These are phyloP conservation scores for Sphagnum tenellum DNA, from an alignment of 225 moss, liverwort and hornwort genomes.

Conservation along the genomic window DNA sequence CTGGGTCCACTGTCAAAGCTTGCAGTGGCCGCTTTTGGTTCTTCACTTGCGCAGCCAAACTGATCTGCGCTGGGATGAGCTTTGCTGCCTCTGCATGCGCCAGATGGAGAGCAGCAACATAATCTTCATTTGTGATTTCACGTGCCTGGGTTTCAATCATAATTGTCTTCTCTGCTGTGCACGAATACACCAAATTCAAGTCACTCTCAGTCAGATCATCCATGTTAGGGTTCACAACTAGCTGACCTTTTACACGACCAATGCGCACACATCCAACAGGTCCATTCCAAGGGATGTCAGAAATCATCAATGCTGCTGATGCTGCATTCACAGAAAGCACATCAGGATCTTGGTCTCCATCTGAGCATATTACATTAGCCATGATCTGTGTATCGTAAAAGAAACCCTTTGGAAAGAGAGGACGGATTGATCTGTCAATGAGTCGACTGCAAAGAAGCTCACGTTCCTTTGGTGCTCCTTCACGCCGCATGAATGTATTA, in stretches of 20 bases:
- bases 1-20: conserved; percentile 46
- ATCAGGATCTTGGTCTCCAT: conserved; percentile 95
- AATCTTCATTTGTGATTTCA: conserved; percentile 83
- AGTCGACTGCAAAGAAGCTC: conserved; percentile 87
- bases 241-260: conserved; percentile 64
- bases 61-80: conserved; percentile 68
- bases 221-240: conserved; percentile 86
- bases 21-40: conserved; percentile 61
- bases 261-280: conserved; percentile 87
- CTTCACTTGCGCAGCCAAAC: conserved; percentile 62
- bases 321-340: conserved; percentile 91
- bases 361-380: conserved; percentile 85
- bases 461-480: conserved; percentile 86
- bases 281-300: conserved; percentile 92
- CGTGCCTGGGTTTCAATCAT: conserved; percentile 98
- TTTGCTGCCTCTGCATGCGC: conserved; percentile 82
- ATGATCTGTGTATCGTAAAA: conserved; percentile 92
- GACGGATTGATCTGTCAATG: conserved; percentile 80
- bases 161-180: conserved; percentile 69
- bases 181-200: conserved; percentile 87
- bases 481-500: conserved; percentile 87
- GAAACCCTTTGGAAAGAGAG: conserved; percentile 78
- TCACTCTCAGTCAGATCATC: conserved; percentile 70
- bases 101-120: conserved; percentile 57
- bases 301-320: conserved; percentile 85